Conservation (phyloP, 257 asterid genomes). For the Haberlea rhodopensis region DNA sequence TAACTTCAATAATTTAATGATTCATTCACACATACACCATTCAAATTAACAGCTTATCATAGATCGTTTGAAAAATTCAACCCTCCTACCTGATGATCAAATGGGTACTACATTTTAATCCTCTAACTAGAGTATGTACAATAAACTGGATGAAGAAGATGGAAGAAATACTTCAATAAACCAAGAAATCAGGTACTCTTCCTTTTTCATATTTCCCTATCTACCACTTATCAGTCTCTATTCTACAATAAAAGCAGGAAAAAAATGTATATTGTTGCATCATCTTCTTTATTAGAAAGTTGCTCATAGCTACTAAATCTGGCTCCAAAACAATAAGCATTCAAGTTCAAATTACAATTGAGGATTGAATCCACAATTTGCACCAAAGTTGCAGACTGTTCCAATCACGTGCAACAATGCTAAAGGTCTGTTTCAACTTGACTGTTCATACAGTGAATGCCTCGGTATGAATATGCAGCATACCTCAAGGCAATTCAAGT, state of each 20-base stretch:
- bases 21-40: neutral
- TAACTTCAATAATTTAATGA: conserved; percentile 1
- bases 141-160: neutral
- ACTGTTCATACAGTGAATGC: neutral
- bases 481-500: conserved; percentile 18
- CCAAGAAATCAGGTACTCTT: neutral
- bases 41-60: neutral
- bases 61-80: neutral
- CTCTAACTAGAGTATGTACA: neutral
- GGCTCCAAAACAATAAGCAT: neutral
- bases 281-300: neutral
- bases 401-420: neutral
- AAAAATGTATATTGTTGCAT: neutral
- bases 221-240: neutral
- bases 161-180: neutral
- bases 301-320: neutral
- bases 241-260: neutral
- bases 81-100: neutral
- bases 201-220: neutral
- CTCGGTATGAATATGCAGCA: conserved; percentile 16
- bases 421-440: conserved; percentile 2
- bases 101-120: too few species aligned
- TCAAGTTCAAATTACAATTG: conserved; percentile 5
- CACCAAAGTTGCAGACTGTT: conserved; percentile 3
- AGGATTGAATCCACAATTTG: neutral